Evolutionary conservation across 345 rosid species (phyloP), one percentile per base, ranked within the genome.

Genomic region (Orychophragmus violaceus): DNA sequence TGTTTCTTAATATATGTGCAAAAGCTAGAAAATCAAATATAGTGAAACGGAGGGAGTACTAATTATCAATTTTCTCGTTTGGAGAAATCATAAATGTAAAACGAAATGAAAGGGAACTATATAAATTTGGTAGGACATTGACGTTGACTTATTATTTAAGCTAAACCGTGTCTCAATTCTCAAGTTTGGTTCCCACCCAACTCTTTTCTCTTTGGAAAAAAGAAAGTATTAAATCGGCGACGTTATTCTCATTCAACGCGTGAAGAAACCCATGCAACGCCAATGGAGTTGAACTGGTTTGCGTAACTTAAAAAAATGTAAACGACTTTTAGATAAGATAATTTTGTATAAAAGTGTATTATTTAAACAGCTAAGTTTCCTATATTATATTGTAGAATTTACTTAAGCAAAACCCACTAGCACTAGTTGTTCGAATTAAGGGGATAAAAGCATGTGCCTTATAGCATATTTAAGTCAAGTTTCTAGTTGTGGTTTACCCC

Each of bases 391-490:
- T 52, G 64, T 22, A 19, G 12, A 42, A 29, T 29, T 32, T 54
- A 63, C 18, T 62, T 45, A 52, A 42, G 22, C 58, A 44, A 54
- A 62, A 4, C 54, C 76, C 70, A 71, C 70, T 63, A 64, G 76
- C 33, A 35, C 58, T 10, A 55, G 44, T 63, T 71, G 69, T 63
- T 71, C 64, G 14, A 35, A 63, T 27, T 35, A 56, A 49, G 70
- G 70, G 76, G 65, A 35, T 35, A 55, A 55, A n/a, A 64, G 41
- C 76, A 64, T 56, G 64, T 71, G 65, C 70, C 62, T 52, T 60
- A 29, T 19, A 44, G 32, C 71, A 56, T 54, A 19, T 58, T 63
- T 41, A 27, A 50, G 42, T 51, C 28, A 69, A 58, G 25, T 50
- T 19, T 69, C 42, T 22, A 69, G 33, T 37, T 59, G 66, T 59